phyloP scores from a whole-genome alignment of 1,139 yeast species.

The Taphrina wiesneri region DNA sequence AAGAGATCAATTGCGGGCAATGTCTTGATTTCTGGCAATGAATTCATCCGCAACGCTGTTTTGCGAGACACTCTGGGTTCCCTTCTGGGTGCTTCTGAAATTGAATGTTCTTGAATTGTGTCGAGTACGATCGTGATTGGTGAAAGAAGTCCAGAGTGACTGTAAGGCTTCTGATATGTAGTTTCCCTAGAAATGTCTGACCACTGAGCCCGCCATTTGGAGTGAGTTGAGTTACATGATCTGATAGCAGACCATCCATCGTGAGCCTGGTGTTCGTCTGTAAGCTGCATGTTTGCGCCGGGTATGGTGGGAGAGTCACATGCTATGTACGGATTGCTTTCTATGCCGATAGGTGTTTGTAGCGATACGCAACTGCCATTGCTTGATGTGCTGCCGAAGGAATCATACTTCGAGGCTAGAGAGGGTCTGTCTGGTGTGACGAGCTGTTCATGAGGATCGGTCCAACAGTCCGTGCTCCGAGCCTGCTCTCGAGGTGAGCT shows the following conservation, averaged over 20 bases:
- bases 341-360: neutral
- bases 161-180: neutral
- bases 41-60: neutral
- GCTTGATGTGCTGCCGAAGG: neutral
- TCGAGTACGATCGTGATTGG: slow-evolving; percentile 18
- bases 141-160: neutral
- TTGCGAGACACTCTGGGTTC: neutral
- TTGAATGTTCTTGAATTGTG: slow-evolving; percentile 8
- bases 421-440: neutral
- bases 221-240: neutral
- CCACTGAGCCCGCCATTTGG: neutral
- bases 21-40: neutral
- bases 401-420: neutral
- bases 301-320: slow-evolving; percentile 10
- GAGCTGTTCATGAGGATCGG: neutral
- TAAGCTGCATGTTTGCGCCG: neutral
- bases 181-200: neutral
- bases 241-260: neutral
- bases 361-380: neutral
- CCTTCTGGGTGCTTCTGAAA: neutral
- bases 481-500: neutral
- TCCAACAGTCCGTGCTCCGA: neutral
- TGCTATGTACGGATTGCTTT: neutral
- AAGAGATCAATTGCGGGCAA: slow-evolving; percentile 2
- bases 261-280: neutral